Evolutionary conservation across 1,284 basidiomycete genomes (phyloP).

Genomic region (Heliocybe sulcata): DNA sequence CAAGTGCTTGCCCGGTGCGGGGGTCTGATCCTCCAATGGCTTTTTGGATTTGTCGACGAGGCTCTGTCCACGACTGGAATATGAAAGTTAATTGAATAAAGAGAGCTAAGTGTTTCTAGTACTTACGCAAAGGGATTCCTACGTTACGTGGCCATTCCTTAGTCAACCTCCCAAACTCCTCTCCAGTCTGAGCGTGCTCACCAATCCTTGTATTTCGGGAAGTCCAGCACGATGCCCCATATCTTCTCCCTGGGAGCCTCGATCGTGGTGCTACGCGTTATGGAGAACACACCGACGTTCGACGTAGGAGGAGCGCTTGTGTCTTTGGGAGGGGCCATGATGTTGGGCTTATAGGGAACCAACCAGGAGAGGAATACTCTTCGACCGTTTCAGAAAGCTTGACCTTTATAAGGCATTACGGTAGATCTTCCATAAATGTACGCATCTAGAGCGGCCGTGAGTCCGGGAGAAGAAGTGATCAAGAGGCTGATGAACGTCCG

Average conservation of each 20-base stretch:
- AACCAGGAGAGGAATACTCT: too few species aligned
- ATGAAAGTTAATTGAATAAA: neutral
- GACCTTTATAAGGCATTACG: too few species aligned
- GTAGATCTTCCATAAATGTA: too few species aligned
- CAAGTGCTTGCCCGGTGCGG: conserved; percentile 37
- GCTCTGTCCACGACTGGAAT: conserved; percentile 43
- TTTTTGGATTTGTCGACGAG: conserved; percentile 35
- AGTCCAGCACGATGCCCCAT: conserved; percentile 40
- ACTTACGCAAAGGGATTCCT: conserved; percentile 68
- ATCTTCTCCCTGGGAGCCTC: conserved; percentile 40
- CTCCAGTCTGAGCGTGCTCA: conserved; percentile 11
- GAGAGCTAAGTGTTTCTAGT: neutral
- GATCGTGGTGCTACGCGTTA: conserved; percentile 31
- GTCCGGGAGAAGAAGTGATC: too few species aligned
- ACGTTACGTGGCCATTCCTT: neutral
- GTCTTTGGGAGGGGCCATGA: neutral
- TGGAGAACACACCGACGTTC: conserved; percentile 25
- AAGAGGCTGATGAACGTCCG: too few species aligned
- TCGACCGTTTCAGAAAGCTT: too few species aligned
- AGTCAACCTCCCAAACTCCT: neutral
- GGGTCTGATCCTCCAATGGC: conserved; percentile 39
- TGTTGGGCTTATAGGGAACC: neutral
- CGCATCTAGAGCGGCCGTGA: too few species aligned
- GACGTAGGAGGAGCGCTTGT: neutral
- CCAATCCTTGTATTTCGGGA: conserved; percentile 47